These are phyloP conservation scores for Colletotrichum agaves DNA, from an alignment of 2,329 filamentous ascomycete species.

Conservation along the genomic window DNA sequence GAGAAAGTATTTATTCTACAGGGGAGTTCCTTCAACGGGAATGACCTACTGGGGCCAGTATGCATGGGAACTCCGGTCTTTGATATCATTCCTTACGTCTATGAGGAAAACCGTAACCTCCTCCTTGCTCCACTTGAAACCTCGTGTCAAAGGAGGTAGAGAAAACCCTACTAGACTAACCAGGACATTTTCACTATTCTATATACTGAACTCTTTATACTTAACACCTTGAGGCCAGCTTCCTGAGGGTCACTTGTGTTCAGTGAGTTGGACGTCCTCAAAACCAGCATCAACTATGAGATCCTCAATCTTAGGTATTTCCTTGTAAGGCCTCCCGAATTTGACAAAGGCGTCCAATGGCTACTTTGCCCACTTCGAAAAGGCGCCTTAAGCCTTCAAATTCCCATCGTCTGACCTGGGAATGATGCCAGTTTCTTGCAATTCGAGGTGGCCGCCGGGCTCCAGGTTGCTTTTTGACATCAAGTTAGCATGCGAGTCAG, in stretches of 20 bases:
- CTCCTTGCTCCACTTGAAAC: too few species aligned
- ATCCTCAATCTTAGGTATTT: conserved; percentile 44
- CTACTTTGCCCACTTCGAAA: background rate
- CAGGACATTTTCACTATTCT: conserved; percentile 38
- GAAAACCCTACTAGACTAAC: too few species aligned
- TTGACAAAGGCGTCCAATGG: background rate
- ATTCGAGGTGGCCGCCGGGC: conserved; percentile 56
- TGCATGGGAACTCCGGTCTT: too few species aligned
- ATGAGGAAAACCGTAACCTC: too few species aligned
- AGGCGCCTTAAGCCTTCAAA: conserved; percentile 34
- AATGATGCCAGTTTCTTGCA: conserved; percentile 53
- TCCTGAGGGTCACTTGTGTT: conserved; percentile 47
- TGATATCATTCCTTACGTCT: too few species aligned
- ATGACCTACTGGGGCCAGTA: background rate
- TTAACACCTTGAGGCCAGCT: conserved; percentile 48
- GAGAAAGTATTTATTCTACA: background rate
- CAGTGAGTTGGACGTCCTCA: conserved; percentile 49
- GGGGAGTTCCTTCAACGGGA: too few species aligned
- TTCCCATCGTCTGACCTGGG: conserved; percentile 55
- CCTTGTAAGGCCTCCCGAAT: conserved; percentile 39
- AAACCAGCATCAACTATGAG: conserved; percentile 60
- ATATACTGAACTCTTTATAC: conserved; percentile 48
- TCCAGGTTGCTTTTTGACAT: conserved; percentile 42
- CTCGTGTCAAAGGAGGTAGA: background rate
- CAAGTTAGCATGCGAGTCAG: background rate